A percentile compares a stretch with the other conserved stretches of the same genome.
Evolutionary conservation across 495 filamentous ascomycete genomes (phyloP).

Genomic region (Melanomma pulvis-pyrius): DNA sequence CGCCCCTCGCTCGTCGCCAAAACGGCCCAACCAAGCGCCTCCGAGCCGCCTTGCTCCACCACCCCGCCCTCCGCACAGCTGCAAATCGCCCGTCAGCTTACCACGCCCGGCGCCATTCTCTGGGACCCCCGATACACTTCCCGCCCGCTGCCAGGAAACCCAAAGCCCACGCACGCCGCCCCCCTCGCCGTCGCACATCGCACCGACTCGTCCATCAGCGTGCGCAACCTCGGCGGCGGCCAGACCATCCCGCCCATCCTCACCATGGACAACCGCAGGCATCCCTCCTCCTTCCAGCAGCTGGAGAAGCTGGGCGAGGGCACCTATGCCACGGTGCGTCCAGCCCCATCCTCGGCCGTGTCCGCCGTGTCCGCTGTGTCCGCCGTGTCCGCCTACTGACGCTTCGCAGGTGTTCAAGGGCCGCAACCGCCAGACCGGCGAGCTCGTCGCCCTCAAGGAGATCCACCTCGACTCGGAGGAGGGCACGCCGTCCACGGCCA

Average conservation of each 20-base stretch:
- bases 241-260: conserved; percentile 35
- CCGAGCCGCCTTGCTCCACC: conserved; percentile 24
- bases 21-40: conserved; percentile 35
- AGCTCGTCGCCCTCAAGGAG: conserved; percentile 87
- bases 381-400: background rate
- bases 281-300: conserved; percentile 97
- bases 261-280: conserved; percentile 77
- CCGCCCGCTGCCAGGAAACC: conserved; percentile 42
- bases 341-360: background rate
- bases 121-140: conserved; percentile 48
- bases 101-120: conserved; percentile 46
- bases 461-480: conserved; percentile 97
- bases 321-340: conserved; percentile 90
- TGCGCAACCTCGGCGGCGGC: conserved; percentile 44
- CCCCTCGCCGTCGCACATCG: conserved; percentile 45
- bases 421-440: conserved; percentile 49
- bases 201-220: conserved; percentile 48
- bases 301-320: conserved; percentile 98
- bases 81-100: conserved; percentile 44
- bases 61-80: conserved; percentile 39
- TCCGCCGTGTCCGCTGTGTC: too few species aligned
- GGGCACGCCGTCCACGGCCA: conserved; percentile 91
- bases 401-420: conserved; percentile 49
- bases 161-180: conserved; percentile 47
- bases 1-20: conserved; percentile 19